These are phyloP conservation scores for Coniochaeta sp. DNA, from an alignment of 2,329 filamentous ascomycete genomes.

Conservation along the genomic window DNA sequence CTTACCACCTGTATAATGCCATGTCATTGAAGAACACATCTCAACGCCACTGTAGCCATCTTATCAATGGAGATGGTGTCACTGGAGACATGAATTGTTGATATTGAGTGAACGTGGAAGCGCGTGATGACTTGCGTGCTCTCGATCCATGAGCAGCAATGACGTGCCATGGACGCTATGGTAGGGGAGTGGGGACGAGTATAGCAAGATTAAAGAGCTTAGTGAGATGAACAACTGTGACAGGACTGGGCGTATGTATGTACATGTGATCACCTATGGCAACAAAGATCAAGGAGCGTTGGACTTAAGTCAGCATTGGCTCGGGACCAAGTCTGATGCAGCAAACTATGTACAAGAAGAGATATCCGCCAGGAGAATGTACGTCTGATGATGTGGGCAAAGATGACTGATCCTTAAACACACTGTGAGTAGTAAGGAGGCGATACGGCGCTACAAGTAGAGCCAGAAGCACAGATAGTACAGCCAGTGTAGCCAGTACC, in stretches of 20 bases:
- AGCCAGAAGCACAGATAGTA: conserved; percentile 26
- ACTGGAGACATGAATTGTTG: too few relatives aligned
- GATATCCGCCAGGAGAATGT: background rate
- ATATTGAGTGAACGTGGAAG: too few relatives aligned
- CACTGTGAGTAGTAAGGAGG: conserved; percentile 32
- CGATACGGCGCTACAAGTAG: conserved; percentile 26
- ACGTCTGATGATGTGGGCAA: background rate
- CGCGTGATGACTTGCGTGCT: too few relatives aligned
- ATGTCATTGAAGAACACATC: too few relatives aligned
- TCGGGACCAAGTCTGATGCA: background rate
- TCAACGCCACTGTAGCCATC: too few relatives aligned
- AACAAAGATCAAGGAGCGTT: too few relatives aligned
- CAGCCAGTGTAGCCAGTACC: conserved; percentile 32
- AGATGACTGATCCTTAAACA: conserved; percentile 9
- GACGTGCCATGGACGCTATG: too few relatives aligned
- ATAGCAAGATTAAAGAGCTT: background rate
- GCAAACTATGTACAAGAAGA: background rate
- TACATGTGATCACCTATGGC: too few relatives aligned
- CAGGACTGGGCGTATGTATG: background rate
- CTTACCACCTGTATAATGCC: too few relatives aligned
- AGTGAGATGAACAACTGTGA: background rate
- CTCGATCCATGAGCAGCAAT: too few relatives aligned
- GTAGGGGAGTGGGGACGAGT: background rate
- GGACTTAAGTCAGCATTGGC: too few relatives aligned
- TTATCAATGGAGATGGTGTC: too few relatives aligned